Evolutionary conservation across 441 rosid species (phyloP).

Genomic region (Erysimum pusillum): DNA sequence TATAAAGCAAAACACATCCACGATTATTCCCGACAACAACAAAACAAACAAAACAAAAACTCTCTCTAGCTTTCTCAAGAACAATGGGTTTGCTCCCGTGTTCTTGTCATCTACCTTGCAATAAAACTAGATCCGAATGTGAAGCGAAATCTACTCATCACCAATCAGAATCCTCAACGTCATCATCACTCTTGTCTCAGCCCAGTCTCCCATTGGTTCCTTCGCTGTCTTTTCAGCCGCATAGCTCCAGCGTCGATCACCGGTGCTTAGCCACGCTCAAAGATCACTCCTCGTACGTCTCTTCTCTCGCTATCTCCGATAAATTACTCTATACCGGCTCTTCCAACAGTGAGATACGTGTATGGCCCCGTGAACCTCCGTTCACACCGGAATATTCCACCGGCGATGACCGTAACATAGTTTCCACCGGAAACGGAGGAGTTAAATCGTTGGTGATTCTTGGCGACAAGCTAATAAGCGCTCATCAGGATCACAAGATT

Average conservation of each 20-base stretch:
- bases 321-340: slow-evolving; percentile 60
- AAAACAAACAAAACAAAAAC: slow-evolving; percentile 14
- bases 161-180: slow-evolving; percentile 42
- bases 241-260: slow-evolving; percentile 24
- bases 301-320: slow-evolving; percentile 59
- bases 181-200: slow-evolving; percentile 38
- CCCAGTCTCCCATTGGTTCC: slow-evolving; percentile 47
- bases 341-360: slow-evolving; percentile 59
- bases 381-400: slow-evolving; percentile 4
- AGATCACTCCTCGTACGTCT: slow-evolving; percentile 59
- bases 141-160: slow-evolving; percentile 25
- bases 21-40: slow-evolving; percentile 43
- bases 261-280: slow-evolving; percentile 58
- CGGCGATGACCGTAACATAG: slow-evolving; percentile 18
- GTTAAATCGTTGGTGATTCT: slow-evolving; percentile 64
- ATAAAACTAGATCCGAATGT: slow-evolving; percentile 39
- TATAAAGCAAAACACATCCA: slow-evolving; percentile 37
- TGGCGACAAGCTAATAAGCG: slow-evolving; percentile 62
- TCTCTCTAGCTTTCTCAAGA: slow-evolving; percentile 10
- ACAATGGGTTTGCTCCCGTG: slow-evolving; percentile 46
- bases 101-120: slow-evolving; percentile 43
- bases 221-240: slow-evolving; percentile 39
- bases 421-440: slow-evolving; percentile 51
- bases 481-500: slow-evolving; percentile 83
- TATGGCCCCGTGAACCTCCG: slow-evolving; percentile 52